These are phyloP conservation scores for Ormosia emarginata DNA, from an alignment of 306 rosid species.

Conservation along the genomic window DNA sequence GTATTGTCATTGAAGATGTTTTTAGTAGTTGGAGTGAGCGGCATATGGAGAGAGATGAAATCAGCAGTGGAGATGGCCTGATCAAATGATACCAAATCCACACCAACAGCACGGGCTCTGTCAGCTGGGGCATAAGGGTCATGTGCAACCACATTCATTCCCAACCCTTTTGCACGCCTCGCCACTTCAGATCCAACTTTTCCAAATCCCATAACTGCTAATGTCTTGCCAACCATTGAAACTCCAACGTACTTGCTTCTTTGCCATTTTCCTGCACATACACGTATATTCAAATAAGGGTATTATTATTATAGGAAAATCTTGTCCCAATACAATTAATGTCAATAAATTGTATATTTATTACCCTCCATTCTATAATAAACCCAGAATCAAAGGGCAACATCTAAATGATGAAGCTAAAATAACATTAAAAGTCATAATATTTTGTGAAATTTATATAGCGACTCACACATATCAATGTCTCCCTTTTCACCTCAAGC, in stretches of 20 bases:
- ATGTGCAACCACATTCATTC: slow-evolving; percentile 85
- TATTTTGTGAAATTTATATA: background rate
- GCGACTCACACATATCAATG: background rate
- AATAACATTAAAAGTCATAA: background rate
- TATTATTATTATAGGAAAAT: background rate
- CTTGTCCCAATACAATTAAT: background rate
- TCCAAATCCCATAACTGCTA: slow-evolving; percentile 88
- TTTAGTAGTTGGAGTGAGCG: slow-evolving; percentile 73
- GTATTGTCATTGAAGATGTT: slow-evolving; percentile 70
- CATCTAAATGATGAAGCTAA: background rate
- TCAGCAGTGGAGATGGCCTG: slow-evolving; percentile 72
- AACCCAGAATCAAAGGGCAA: background rate
- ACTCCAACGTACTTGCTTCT: slow-evolving; percentile 92
- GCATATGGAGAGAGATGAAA: slow-evolving; percentile 91
- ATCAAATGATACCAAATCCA: slow-evolving; percentile 76
- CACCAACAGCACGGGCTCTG: slow-evolving; percentile 86
- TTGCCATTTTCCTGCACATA: slow-evolving; percentile 69
- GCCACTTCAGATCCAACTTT: slow-evolving; percentile 96
- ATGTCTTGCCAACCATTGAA: slow-evolving; percentile 84
- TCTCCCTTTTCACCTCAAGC: background rate
- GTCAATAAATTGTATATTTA: background rate
- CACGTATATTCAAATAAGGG: background rate
- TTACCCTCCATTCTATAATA: background rate
- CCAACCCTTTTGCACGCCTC: slow-evolving; percentile 84
- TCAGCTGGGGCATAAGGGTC: slow-evolving; percentile 95